Evolutionary conservation across 2,329 filamentous ascomycete species (phyloP), one percentile per base, ranked within the genome.

Genomic region (Proliferodiscus dingleyae): DNA sequence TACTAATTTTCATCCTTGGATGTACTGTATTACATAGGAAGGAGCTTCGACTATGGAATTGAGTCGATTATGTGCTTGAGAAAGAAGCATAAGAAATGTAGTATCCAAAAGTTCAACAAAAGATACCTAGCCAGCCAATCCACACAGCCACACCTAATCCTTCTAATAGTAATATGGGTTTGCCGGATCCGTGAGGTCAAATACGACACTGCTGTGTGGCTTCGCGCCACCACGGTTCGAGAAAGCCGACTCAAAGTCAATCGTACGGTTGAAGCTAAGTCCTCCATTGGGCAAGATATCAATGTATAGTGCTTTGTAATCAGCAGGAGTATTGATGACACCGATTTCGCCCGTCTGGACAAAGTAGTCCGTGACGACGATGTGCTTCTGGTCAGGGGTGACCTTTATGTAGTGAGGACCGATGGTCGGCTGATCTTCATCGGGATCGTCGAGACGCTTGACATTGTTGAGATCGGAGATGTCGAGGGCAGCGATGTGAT

Each of bases 351-450:
- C 78, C 8, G 72, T 76, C 64, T 83, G 78, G 2, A 83, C 76
- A 56, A 83, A 83, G 66, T 83, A 83, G 42, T 80, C 80, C n/a
- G 75, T 80, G 11, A 82, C 77, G 2, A 82, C 68, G 13, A 83
- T 62, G 59, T 82, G 76, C 69, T 80, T 80, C 68, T 81, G 77
- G 52, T 82, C 79, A 0, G 79, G 78, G 4, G 75, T 75, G 48
- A 83, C 69, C 68, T 82, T 83, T 66, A 83, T 66, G 55, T 81
- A 83, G 66, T 83, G 79, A 0, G 78, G 78, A 1, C 78, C 77
- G 42, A 81, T 69, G 47, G 75, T 78, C 16, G 76, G 77, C 61
- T 83, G 79, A 23, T 68, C 62, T 61, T 77, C 74, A 45, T 80
- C 61, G 0, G 78, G 78, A 55, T 83, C 66, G 51, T 83, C 80